Base-by-base conservation (phyloP, 1,284 basidiomycete genomes). In the Pholiota adiposa region DNA sequence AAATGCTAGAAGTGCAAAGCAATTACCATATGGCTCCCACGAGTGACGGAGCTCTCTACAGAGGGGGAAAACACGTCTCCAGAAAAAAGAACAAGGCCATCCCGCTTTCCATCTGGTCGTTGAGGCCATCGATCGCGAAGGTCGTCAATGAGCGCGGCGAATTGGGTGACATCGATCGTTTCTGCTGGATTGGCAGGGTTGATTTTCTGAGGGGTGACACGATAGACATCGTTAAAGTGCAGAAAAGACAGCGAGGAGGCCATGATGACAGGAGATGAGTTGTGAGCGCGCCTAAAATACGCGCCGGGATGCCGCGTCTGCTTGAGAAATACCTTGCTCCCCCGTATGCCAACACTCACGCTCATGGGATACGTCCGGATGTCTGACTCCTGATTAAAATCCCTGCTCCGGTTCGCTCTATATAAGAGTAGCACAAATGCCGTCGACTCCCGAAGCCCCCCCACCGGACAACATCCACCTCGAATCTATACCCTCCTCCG, bases 31-130 rank as follows among this genome's bases (percentile, higher is more conserved):
- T 97, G 94, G 61, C 90, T 94, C 43, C 95, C 95, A 72, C 95
- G 79, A 3, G 94, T 96, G 21, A 97, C 88, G 7, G 89, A 88
- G 67, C 89, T 93, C 75, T 96, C 94, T 0, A 94, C 84, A 2
- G 90, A 93, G 0, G 94, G 94, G 18, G 89, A 88, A 72, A 95
- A 95, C 3, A 93, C 78, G 72, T 97, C 95, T 4, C 95, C 95
- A 27, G 92, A 95, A 75, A 97, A 97, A 2, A 97, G 75, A 0
- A 90, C 81, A 2, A 97, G 78, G 0, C 95, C 94, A 64, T 93
- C 89, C 60, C 77, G 79, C 50, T 77, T 75, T 2, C 82, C 82
- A 64, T 87, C 83, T 11, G 75, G 67, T 58, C 80, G 73, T 41
- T 72, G 54, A 3, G 72, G 61, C 88, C 88, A 91, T 36, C 72